These are phyloP conservation scores for Alopecurus myosuroides DNA, from an alignment of 176 grass and related monocot species.

Conservation along the genomic window DNA sequence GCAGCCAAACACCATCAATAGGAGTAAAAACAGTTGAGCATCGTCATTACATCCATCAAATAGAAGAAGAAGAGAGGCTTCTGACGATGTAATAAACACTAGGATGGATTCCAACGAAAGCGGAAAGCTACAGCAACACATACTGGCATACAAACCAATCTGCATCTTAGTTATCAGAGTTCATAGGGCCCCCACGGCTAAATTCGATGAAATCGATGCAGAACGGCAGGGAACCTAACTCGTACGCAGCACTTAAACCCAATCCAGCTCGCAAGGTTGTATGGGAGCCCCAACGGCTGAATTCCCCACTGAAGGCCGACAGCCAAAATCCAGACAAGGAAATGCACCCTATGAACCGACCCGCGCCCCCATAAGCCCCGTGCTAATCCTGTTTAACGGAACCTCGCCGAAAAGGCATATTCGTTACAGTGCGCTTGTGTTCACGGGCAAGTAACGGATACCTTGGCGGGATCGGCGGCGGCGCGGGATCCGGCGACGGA, in stretches of 20 bases:
- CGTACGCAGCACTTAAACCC: not conserved
- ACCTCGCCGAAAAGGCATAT: not conserved
- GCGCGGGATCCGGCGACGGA: constrained; percentile 42
- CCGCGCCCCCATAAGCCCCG: not conserved
- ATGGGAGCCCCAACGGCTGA: not conserved
- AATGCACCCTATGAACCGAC: not conserved
- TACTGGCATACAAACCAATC: not conserved
- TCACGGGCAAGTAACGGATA: not conserved
- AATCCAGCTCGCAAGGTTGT: not conserved
- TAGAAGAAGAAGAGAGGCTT: not conserved
- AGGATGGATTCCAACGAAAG: not conserved
- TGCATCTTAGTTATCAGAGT: not conserved
- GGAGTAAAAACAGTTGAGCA: not conserved
- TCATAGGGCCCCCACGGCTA: not conserved
- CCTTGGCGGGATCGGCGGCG: constrained; percentile 53
- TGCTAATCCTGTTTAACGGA: not conserved
- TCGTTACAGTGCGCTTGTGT: no score
- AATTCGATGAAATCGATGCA: not conserved
- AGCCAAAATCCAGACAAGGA: not conserved
- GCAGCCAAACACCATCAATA: not conserved
- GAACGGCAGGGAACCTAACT: not conserved
- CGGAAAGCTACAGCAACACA: not conserved
- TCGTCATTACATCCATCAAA: not conserved
- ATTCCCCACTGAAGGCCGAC: not conserved
- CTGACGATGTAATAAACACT: not conserved